Base-by-base conservation (phyloP, 2,329 filamentous ascomycete species). In the Trichoderma gracile region DNA sequence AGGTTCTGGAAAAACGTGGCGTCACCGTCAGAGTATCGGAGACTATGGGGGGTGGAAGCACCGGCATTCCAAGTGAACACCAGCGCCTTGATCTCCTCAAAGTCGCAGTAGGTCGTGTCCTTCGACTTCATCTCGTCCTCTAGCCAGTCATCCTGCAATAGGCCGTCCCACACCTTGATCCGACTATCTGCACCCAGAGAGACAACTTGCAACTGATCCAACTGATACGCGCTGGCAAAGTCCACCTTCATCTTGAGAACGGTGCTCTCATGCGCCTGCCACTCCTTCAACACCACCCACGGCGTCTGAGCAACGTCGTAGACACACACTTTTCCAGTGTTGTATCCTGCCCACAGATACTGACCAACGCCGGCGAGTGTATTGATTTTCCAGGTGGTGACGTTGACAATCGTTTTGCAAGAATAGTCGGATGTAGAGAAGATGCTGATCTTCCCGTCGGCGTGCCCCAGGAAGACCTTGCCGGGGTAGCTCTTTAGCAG, bases 1-100 rank as follows among this genome's bases (percentile, higher is more conserved):
- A 96, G 83, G 64, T 94, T 87, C 68, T 88, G 87, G 72, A 98
- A 90, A 75, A 98, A 98, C 49, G 83, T 82, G 12, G 86, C 85
- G 71, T 96, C 92, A 60, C 85, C 79, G 33, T 86, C 83, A 1
- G 86, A 86, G 67, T 91, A 86, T 62, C 90, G 85, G 40, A 98
- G 80, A 71, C 89, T 91, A 65, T 87, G 88, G 0, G 95, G 95
- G n/a, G 95, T 97, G 17, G 90, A 89, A n/a, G 95, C 95, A 1
- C 95, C 95, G 1, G 93, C 94, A 74, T 99, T 99, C 95, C 95
- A 99, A 0, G 93, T 97, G 80, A 98, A 84, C 27, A 97, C 86
- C 43, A 92, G 81, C 14, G 91, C 88, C 55, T 87, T 89, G 64
- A 98, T 81, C 70, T 96, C 89, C 61, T 93, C 84, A 75, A 98